Evolutionary conservation across 2,329 filamentous ascomycete species (phyloP), one percentile per base, ranked within the genome.

Genomic region (Fusarium sp.): DNA sequence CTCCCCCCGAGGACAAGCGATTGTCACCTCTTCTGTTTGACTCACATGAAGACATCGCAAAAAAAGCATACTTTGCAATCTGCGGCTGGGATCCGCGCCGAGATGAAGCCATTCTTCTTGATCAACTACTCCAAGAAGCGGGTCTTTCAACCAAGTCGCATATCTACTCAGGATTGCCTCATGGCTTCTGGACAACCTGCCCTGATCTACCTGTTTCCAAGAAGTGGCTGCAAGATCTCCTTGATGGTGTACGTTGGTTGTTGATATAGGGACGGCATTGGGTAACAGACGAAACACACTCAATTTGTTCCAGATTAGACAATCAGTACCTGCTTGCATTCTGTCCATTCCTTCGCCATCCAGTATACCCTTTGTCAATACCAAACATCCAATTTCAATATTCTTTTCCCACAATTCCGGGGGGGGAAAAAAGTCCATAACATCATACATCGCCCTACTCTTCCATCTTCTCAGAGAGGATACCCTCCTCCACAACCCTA

Each of bases 101-200:
- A 20, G 85, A 87, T 48, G 85, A 87, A 67, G 84, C 81, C 4
- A 76, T 87, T 37, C 71, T 87, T 9, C 83, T 85, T 45, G 84
- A 85, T 66, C 71, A 81, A 20, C 71, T 78, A 41, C 74, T 84
- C 18, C 72, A 71, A 14, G 65, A 74, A 60, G 80, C 75, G 11
- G 76, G 77, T 3, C 71, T 82, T 7, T 74, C 79, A 35, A 78
- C 81, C 1, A 83, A 82, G 69, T 71, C 80, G 10, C 81, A 84
- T 50, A 49, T 84, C 26, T 84, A 83, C 67, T 75, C 78, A 1
- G 83, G 83, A 0, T 64, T 85, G 13, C 81, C 81, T 6, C 83
- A 85, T 70, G 81, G 77, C 2, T 84, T 83, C 44, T 79, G 78
- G 78, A 75, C 75, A 2, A 78, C 85, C 81, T 80, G 84, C 46